These are phyloP conservation scores for Neofusicoccum umdonicola DNA, from an alignment of 2,329 filamentous ascomycete genomes.

Conservation along the genomic window DNA sequence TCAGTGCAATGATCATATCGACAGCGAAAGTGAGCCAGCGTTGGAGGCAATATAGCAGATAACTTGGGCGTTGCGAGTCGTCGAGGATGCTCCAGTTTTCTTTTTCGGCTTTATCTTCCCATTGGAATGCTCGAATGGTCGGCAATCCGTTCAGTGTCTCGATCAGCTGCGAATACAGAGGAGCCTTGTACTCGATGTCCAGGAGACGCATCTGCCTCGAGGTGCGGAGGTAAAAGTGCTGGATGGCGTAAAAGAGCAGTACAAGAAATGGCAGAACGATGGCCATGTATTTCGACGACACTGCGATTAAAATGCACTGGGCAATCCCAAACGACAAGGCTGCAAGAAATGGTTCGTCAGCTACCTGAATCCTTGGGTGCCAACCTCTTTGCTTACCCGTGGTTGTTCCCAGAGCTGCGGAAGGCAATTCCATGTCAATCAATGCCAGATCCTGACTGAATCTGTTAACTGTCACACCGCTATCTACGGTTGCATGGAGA, in stretches of 20 bases:
- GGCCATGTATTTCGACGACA: slow-evolving; percentile 40
- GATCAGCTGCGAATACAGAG: slow-evolving; percentile 52
- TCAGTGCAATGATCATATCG: slow-evolving; percentile 39
- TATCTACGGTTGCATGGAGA: slow-evolving; percentile 46
- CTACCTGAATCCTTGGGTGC: background rate
- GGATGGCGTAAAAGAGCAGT: slow-evolving; percentile 40
- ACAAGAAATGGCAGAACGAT: slow-evolving; percentile 37
- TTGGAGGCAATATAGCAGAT: slow-evolving; percentile 46
- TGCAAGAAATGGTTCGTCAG: background rate
- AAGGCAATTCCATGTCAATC: slow-evolving; percentile 46
- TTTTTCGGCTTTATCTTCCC: slow-evolving; percentile 40
- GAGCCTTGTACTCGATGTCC: slow-evolving; percentile 52
- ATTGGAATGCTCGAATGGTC: slow-evolving; percentile 53
- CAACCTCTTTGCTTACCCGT: slow-evolving; percentile 16
- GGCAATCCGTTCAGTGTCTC: slow-evolving; percentile 50
- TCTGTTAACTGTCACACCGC: slow-evolving; percentile 44
- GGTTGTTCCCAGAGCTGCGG: slow-evolving; percentile 32
- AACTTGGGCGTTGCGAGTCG: slow-evolving; percentile 44
- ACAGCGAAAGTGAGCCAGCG: slow-evolving; percentile 45
- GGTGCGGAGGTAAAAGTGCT: slow-evolving; percentile 48
- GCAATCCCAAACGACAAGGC: background rate
- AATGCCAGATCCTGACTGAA: slow-evolving; percentile 49
- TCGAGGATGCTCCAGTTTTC: slow-evolving; percentile 42
- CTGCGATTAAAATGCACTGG: slow-evolving; percentile 34
- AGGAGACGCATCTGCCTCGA: slow-evolving; percentile 51